Percentiles rank a stretch among this genome's conserved stretches.
phyloP scores from a whole-genome alignment of 495 filamentous ascomycete species.

The Xylaria nigripes region DNA sequence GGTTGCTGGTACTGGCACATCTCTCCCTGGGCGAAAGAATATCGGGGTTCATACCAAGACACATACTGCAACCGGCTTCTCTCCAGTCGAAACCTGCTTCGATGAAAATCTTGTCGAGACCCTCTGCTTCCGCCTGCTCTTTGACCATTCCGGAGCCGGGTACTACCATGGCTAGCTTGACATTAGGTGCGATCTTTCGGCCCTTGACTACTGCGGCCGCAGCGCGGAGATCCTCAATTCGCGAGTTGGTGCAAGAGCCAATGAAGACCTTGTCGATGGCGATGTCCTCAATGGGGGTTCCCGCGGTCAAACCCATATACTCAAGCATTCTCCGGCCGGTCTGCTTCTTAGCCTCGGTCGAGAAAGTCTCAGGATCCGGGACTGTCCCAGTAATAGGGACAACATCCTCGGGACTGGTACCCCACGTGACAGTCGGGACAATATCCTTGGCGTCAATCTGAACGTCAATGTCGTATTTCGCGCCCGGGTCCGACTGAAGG shows the following conservation, averaged over 20 bases:
- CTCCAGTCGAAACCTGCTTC: conserved; percentile 97
- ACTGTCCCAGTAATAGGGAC: conserved; percentile 86
- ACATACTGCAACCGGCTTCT: conserved; percentile 98
- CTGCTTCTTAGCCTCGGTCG: conserved; percentile 65
- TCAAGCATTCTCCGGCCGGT: conserved; percentile 75
- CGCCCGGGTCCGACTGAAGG: conserved; percentile 74
- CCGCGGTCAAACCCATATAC: conserved; percentile 88
- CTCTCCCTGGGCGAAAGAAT: conserved; percentile 90
- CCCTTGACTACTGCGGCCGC: conserved; percentile 81
- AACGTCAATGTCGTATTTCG: conserved; percentile 79
- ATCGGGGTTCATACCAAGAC: conserved; percentile 98
- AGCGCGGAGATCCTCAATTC: conserved; percentile 91
- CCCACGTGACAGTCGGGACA: conserved; percentile 89
- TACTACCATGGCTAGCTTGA: conserved; percentile 92
- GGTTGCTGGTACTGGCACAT: conserved; percentile 91
- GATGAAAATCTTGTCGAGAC: conserved; percentile 82
- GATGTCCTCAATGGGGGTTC: conserved; percentile 86
- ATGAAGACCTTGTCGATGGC: conserved; percentile 93
- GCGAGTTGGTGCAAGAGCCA: conserved; percentile 93
- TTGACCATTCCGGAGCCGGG: conserved; percentile 94
- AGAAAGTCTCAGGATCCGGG: conserved; percentile 79
- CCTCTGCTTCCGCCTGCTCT: conserved; percentile 83
- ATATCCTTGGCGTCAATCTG: conserved; percentile 89
- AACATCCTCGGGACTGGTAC: conserved; percentile 93
- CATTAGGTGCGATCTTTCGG: conserved; percentile 72